Conservation (phyloP, 2,329 filamentous ascomycete species). For the Verticillium nubilum region DNA sequence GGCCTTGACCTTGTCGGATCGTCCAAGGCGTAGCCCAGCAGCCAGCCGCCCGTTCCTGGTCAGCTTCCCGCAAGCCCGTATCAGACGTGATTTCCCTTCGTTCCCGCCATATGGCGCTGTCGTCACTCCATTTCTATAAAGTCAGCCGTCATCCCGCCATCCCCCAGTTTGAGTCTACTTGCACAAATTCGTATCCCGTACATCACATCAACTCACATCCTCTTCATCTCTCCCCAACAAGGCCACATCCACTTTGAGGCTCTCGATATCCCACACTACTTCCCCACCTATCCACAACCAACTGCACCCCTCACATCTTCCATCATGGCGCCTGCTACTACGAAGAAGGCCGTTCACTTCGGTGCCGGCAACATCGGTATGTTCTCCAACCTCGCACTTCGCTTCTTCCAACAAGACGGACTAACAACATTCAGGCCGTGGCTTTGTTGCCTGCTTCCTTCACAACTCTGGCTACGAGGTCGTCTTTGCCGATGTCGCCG, state of each 20-base stretch:
- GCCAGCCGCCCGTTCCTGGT: background rate
- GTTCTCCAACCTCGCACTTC: slow-evolving; percentile 12
- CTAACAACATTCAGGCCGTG: slow-evolving; percentile 43
- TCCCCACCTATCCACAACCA: background rate
- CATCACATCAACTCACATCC: background rate
- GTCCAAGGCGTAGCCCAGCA: background rate
- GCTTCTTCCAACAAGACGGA: background rate
- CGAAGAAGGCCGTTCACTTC: slow-evolving; percentile 74
- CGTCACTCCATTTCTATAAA: slow-evolving; percentile 3
- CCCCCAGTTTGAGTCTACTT: background rate
- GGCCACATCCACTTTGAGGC: background rate
- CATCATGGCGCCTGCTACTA: slow-evolving; percentile 29
- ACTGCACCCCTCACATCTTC: slow-evolving; percentile 6
- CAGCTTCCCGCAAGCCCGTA: background rate
- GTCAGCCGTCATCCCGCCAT: background rate
- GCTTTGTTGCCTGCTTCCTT: slow-evolving; percentile 86
- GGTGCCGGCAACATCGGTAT: slow-evolving; percentile 78
- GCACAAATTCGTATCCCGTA: background rate
- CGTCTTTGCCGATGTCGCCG: slow-evolving; percentile 92
- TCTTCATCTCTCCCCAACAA: background rate
- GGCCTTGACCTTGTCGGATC: background rate
- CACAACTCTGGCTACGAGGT: slow-evolving; percentile 95
- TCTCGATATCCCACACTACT: slow-evolving; percentile 6
- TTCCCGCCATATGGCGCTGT: background rate
- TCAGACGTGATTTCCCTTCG: background rate